Evolutionary conservation across 108 stramenopile species (phyloP).

Genomic region (Phaeodactylum tricornutum): DNA sequence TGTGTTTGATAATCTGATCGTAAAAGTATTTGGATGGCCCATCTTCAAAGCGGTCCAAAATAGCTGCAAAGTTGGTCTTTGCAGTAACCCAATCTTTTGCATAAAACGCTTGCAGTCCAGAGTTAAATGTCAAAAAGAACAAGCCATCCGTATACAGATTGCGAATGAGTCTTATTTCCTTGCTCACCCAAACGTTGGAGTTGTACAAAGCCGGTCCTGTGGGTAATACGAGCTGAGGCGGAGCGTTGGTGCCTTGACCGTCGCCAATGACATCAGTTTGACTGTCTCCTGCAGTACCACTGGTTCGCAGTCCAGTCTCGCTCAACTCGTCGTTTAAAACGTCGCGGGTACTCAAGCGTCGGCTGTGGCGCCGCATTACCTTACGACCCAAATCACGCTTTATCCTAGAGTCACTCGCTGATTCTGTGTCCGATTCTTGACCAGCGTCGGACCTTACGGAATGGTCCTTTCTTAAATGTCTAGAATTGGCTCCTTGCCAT

Average conservation of each 20-base stretch:
- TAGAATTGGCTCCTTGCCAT: slow-evolving; percentile 19
- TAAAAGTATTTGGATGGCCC: slow-evolving; percentile 70
- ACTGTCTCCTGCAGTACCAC: not conserved
- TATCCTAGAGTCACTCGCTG: too few species aligned
- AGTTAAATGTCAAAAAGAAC: slow-evolving; percentile 59
- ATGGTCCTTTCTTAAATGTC: slow-evolving; percentile 4
- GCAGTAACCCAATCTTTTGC: slow-evolving; percentile 60
- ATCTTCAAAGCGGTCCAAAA: slow-evolving; percentile 55
- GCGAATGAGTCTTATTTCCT: slow-evolving; percentile 59
- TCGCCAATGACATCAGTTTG: slow-evolving; percentile 3
- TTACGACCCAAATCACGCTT: too few species aligned
- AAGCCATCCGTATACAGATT: slow-evolving; percentile 50
- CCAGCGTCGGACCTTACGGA: slow-evolving; percentile 3
- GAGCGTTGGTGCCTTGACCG: slow-evolving; percentile 16
- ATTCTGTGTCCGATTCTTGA: slow-evolving; percentile 4
- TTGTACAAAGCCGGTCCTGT: slow-evolving; percentile 45
- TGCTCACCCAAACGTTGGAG: slow-evolving; percentile 45
- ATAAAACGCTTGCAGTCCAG: slow-evolving; percentile 58
- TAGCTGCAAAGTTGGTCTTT: slow-evolving; percentile 36
- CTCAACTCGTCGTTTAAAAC: not conserved
- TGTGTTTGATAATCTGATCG: slow-evolving; percentile 45
- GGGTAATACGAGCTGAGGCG: slow-evolving; percentile 43
- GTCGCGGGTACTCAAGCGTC: slow-evolving; percentile 3
- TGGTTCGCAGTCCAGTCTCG: not conserved
- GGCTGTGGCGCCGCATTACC: not conserved